Base-by-base conservation (phyloP, 495 filamentous ascomycete species). In the Hypoxylon rickii region DNA sequence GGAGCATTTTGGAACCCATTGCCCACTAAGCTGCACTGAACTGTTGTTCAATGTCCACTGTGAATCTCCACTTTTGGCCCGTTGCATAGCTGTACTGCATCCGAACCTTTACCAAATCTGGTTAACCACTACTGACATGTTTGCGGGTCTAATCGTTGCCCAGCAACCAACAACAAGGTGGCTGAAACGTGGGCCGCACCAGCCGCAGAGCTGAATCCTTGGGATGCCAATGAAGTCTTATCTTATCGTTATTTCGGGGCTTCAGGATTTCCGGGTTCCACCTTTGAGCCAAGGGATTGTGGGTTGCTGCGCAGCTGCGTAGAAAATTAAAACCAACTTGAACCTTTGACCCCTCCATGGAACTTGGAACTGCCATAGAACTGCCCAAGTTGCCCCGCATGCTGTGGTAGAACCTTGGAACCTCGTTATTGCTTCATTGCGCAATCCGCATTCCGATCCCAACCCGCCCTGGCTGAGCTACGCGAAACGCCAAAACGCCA, bases 101-200 rank as follows among this genome's bases (percentile, higher is more conserved):
- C 44, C 51, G 63, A 56, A 55, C 34, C 48, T 24, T 58, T 69
- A 33, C 66, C 50, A 1, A 10, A 44, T 55, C 36, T 0, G 59
- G 53, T 37, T 48, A 20, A 20, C 21, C 17, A 18, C 12, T 45
- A 44, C 4, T 57, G 21, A 38, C 21, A 38, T 63, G 65, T 61
- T 63, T 65, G 55, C 26, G 45, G 45, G 26, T 53, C 44, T 1
- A 7, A 1, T 10, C 43, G 66, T 69, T 69, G 66, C 63, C 48
- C 11, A 59, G 66, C 63, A 69, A 69, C 66, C 44, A 44, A 8
- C 4, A 16, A 8, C 32, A 46, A 43, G 26, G 54, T 58, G 54
- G 54, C 54, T 63, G 59, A 63, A 63, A 63, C 59, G 44, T 19
- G 34, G 46, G 44, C 48, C 44, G 53, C 36, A 47, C 52, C 20